A percentile compares a stretch with the other conserved stretches of the same genome.
These are phyloP conservation scores for Oryza nivara DNA, from an alignment of 176 grass and related monocot genomes.

Conservation along the genomic window DNA sequence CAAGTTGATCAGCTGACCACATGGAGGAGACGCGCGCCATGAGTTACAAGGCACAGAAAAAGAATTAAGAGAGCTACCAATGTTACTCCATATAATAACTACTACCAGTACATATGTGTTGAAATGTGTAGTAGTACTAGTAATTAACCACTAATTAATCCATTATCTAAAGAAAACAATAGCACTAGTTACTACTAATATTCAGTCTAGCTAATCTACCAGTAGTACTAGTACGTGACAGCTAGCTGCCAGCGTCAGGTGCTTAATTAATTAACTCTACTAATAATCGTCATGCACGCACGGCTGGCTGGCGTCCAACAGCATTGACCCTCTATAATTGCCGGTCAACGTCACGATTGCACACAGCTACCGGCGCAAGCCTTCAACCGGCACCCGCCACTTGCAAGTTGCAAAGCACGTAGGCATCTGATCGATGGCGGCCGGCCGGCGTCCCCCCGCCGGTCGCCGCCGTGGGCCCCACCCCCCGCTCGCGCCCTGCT, in stretches of 20 bases:
- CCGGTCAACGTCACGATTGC: constrained; percentile 10
- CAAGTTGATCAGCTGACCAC: not conserved
- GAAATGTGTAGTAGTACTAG: too few species aligned
- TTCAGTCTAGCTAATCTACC: too few species aligned
- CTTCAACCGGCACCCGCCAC: constrained; percentile 29
- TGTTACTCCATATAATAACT: too few species aligned
- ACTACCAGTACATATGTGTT: too few species aligned
- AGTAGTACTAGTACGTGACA: not conserved
- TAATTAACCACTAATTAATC: too few species aligned
- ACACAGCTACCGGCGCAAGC: constrained; percentile 35
- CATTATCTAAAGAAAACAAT: too few species aligned
- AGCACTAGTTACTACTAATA: too few species aligned
- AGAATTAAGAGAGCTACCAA: too few species aligned
- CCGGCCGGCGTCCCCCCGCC: not conserved
- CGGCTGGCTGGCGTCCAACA: not conserved
- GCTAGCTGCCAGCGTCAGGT: not conserved
- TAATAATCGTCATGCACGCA: not conserved
- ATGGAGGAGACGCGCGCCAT: not conserved
- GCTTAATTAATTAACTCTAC: not conserved
- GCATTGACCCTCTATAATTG: not conserved
- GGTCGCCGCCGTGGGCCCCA: not conserved
- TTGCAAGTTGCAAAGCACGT: not conserved
- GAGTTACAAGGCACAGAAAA: too few species aligned
- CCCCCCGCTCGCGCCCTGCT: not conserved
- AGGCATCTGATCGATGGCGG: not conserved